Evolutionary conservation across 2,329 filamentous ascomycete genomes (phyloP), one percentile per base, ranked within the genome.

Genomic region (Sclerotinia subarctica): DNA sequence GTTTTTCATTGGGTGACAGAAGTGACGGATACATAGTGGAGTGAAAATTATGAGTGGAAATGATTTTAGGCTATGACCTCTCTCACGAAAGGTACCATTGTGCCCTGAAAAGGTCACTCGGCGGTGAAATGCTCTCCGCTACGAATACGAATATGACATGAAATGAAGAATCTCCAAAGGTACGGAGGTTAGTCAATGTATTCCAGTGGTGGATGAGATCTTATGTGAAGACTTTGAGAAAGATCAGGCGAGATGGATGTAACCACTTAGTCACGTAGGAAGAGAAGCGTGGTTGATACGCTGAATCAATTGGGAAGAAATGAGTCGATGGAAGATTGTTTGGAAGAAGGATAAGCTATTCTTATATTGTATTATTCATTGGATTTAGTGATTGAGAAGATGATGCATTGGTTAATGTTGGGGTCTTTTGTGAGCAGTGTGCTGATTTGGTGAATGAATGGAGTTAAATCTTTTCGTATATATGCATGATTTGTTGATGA

Each of bases 51-150:
- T 42, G 38, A 17, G 15, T 42, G 17, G 38, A 15, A 17, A 42
- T 42, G 15, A 42, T 42, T 17, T 42, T 42, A 17, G 4, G 15
- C 13, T 42, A 17, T 42, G 38, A 42, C 78, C 79, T 67, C 81
- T 83, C 79, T 88, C 87, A 73, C 89, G 88, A 70, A 94, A 88
- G 47, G 94, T 47, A 94, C 93, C 93, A 99, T 97, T 76, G 94
- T 99, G 80, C 98, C 95, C 85, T 98, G 98, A 89, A 96, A 99
- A 46, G 95, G 95, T 88, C 95, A 99, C 80, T 95, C 90, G 74
- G 94, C 94, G 52, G 95, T 99, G 86, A 98, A 99, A 88, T 99
- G 95, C 85, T 99, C 95, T 79, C 94, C 95, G 79, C 90, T 92
- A 84, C 95, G 99, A 79, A 99, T 98, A 86, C 95, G 91, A 82